Evolutionary conservation across 2,329 filamentous ascomycete genomes (phyloP), one percentile per base, ranked within the genome.

Genomic region (Lachnellula arida): DNA sequence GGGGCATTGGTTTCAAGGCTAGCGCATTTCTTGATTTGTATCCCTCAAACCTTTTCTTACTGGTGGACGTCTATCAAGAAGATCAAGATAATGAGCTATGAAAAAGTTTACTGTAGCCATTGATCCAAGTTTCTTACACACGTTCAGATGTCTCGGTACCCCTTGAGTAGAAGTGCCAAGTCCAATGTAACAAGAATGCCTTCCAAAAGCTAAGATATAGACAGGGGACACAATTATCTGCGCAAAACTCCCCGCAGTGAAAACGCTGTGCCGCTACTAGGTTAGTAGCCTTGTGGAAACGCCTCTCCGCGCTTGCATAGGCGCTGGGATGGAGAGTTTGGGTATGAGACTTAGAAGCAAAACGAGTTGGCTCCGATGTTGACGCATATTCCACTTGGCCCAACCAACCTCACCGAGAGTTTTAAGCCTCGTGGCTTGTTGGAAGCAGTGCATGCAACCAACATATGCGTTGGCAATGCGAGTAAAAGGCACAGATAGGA

Each of bases 301-400:
- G 56, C 63, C 53, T 47, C 12, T 12, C 28, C 60, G 58, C 54
- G 62, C 58, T 60, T 66, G 63, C 63, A 62, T 67, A 62, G 56
- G 59, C 63, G 62, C 62, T 56, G 23, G 15, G 48, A 53, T 57
- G 54, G 51, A 42, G 17, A 39, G 46, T 32, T 32, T 32, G 28
- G 28, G 28, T 32, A 32, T 32, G 37, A 25, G 57, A 56, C 28
- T 22, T 37, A n/a, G 58, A 49, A 54, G 56, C 39, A 53, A 53
- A 44, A 55, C 44, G 39, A 49, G 40, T 32, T 49, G 39, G 55
- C 8, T 39, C 51, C 46, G 40, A 53, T 49, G 49, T 53, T 48
- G 34, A 37, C 32, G 17, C 28, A 37, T 32, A 51, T 42, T 15
- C 23, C 14, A 37, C 22, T 43, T 34, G 6, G 11, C 25, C 19